Evolutionary conservation across 768 basidiomycete species (phyloP), one percentile per base, ranked within the genome.

Genomic region (Tricholoma flavovirens): DNA sequence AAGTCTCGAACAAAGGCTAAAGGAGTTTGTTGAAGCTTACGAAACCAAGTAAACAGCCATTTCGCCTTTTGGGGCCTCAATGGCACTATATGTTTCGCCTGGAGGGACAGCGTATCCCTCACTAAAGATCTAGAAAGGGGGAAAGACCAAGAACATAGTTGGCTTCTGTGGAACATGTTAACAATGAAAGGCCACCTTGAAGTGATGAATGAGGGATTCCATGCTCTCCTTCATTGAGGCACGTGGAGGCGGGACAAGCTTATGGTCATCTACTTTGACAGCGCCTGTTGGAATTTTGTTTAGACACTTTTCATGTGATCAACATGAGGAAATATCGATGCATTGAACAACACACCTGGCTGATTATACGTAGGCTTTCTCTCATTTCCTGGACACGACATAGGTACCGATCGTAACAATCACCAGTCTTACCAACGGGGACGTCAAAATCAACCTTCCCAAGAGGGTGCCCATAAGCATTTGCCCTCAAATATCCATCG

Each of bases 161-260:
- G 30, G n/a, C 8, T 3, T 45, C 12, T 24, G 50, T n/a, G 29
- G 11, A 24, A 21, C 21, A 43, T 26, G 24, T 10, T 49, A 36
- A 49, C 17, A 49, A 26, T 40, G 33, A 12, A 12, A 8, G 62
- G 61, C 15, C 58, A 83, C 91, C 79, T 99, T 99, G 80, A 99
- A 98, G 77, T 98, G 96, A 69, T 99, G 96, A 63, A 99, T 98
- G 55, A 98, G 81, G 5, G 88, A 84, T 73, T 98, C 95, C 94
- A 98, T 98, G 73, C 87, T 92, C 77, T 99, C 97, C 75, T 99
- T 99, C 97, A 99, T 99, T 55, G 87, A 87, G 0, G 96, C 95
- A 56, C 96, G 87, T 12, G 96, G 94, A 26, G 96, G 96, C 21
- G 97, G 93, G 0, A 90, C 90, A 56, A 98, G 84, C 75, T 99